These are phyloP conservation scores for Microbotryomycetes sp. DNA, from an alignment of 1,284 basidiomycete genomes.

Conservation along the genomic window DNA sequence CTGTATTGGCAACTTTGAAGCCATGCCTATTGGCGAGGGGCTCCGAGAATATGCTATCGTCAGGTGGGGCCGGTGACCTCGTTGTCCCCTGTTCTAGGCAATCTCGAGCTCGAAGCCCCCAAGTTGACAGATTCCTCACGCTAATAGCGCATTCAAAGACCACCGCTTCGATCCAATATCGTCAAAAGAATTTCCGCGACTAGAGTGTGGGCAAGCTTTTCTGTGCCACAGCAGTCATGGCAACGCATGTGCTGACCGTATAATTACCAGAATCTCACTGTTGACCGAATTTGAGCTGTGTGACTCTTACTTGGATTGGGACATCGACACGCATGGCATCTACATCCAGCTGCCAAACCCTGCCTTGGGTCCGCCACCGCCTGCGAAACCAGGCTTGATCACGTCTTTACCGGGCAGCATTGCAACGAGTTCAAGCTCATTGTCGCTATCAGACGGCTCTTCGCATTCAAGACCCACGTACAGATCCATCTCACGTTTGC, in stretches of 20 bases:
- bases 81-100: neutral
- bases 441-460: neutral
- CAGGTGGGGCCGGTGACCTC: slow-evolving; percentile 47
- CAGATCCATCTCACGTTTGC: slow-evolving; percentile 23
- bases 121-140: neutral
- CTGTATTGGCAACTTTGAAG: slow-evolving; percentile 90
- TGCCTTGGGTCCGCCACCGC: slow-evolving; percentile 48
- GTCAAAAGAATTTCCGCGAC: slow-evolving; percentile 62
- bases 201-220: slow-evolving; percentile 73
- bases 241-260: neutral
- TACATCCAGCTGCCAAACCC: slow-evolving; percentile 76
- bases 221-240: neutral
- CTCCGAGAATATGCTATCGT: slow-evolving; percentile 83
- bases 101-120: neutral
- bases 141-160: slow-evolving; percentile 47
- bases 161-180: slow-evolving; percentile 59
- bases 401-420: slow-evolving; percentile 16
- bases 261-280: slow-evolving; percentile 64
- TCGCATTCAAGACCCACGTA: neutral
- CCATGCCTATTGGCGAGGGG: slow-evolving; percentile 66
- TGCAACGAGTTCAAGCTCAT: slow-evolving; percentile 2
- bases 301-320: slow-evolving; percentile 82
- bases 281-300: slow-evolving; percentile 88
- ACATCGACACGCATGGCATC: slow-evolving; percentile 84
- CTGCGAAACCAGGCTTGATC: slow-evolving; percentile 51